Base-by-base conservation (phyloP, 2,329 filamentous ascomycete species). In the Pezicula radicicola region DNA sequence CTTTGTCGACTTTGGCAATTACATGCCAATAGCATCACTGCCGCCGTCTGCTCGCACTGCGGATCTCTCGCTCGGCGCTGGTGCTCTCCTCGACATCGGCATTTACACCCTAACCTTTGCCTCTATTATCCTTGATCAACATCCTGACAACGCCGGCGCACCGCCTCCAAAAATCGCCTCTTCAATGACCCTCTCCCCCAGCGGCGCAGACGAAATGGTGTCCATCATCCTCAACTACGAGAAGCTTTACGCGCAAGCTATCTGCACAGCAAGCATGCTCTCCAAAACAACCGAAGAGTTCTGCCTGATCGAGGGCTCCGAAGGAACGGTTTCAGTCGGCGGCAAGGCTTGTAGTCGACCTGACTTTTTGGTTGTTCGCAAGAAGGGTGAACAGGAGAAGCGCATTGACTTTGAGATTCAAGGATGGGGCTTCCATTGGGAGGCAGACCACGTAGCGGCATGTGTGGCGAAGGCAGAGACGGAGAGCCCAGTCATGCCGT, bases 31-130 rank as follows among this genome's bases (percentile, higher is more conserved):
- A 3, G 5, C 35, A 1, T 30, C 13, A 3, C 50, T 51, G 6
- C 39, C 41, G 7, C 28, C 44, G 6, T 66, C 68, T 49, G 73
- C 83, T 66, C 76, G 85, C 13, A 83, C 87, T 80, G 79, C 86
- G 19, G 87, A 87, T 64, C 76, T 77, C 28, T 79, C 85, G 57
- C 71, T 88, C 43, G 84, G 83, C 0, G 84, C 84, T 19, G 84
- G 85, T 44, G 77, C 77, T 13, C 68, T 88, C 41, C 73, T 88
- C 35, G 84, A 87, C 68, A 71, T 87, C 51, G 84, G 85, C 30
- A 82, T 88, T 61, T 88, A 88, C 66, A 74, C 80, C 44, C 66
- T 88, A 50, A 87, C 83, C 30, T 88, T 83, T 84, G 77, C 84
- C 49, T 85, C 84, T 70, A 81, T 86, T 64, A 81, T 77, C 18